Percentiles rank a stretch among this genome's conserved stretches.
Evolutionary conservation across 805 yeast species (phyloP).

Genomic region (Yarrowia porcina): DNA sequence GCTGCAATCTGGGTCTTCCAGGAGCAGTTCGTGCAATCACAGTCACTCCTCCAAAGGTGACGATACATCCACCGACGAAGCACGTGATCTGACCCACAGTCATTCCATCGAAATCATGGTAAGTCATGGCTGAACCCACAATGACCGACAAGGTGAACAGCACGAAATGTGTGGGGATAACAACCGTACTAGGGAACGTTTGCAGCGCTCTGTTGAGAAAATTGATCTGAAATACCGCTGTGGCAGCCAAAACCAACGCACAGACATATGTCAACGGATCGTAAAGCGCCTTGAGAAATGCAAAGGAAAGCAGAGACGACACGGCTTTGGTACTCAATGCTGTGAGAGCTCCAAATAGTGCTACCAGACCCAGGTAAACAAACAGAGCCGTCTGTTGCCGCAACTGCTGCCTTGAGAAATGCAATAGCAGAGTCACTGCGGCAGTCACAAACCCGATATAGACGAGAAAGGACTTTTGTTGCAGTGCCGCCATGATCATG

Average conservation of each 20-base stretch:
- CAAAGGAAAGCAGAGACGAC: slow-evolving; percentile 36
- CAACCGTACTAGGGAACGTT: slow-evolving; percentile 45
- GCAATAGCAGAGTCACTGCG: not conserved
- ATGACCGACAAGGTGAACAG: slow-evolving; percentile 47
- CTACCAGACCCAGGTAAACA: slow-evolving; percentile 38
- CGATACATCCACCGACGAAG: slow-evolving; percentile 3
- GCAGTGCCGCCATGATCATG: not conserved
- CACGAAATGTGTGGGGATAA: slow-evolving; percentile 51
- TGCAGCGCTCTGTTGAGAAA: slow-evolving; percentile 43
- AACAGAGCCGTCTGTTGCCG: slow-evolving; percentile 12
- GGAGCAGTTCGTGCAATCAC: slow-evolving; percentile 2
- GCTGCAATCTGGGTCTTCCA: not conserved
- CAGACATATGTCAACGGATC: slow-evolving; percentile 37
- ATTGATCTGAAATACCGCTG: slow-evolving; percentile 45
- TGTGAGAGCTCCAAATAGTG: slow-evolving; percentile 48
- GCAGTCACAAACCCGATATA: not conserved
- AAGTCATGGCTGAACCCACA: slow-evolving; percentile 44
- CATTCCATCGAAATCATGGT: slow-evolving; percentile 41
- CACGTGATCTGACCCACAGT: not conserved
- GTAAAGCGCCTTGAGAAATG: slow-evolving; percentile 31
- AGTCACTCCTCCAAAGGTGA: slow-evolving; percentile 14
- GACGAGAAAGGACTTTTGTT: not conserved
- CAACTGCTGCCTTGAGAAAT: not conserved
- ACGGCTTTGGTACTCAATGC: slow-evolving; percentile 47
- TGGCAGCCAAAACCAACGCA: slow-evolving; percentile 33